A percentile compares a stretch with the other conserved stretches of the same genome.
These are phyloP conservation scores for Zygosaccharomyces sapae DNA, from an alignment of 1,139 yeast species.

Conservation along the genomic window DNA sequence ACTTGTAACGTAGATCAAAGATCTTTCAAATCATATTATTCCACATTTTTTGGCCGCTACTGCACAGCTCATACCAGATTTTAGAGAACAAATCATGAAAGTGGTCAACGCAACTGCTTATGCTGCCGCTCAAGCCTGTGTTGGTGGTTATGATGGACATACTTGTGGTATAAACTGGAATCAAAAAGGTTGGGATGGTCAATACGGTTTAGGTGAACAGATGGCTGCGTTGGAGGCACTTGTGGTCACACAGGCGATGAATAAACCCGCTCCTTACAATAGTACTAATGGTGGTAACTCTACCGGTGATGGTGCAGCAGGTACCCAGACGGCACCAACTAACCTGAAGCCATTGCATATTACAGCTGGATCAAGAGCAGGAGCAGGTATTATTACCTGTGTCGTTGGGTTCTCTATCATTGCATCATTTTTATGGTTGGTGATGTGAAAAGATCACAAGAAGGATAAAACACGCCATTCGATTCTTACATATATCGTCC, in stretches of 20 bases:
- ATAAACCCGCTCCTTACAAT: constrained; percentile 56
- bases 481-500: not conserved
- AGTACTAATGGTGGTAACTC: constrained; percentile 59
- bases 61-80: constrained; percentile 63
- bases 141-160: constrained; percentile 83
- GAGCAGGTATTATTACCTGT: constrained; percentile 84
- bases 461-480: not conserved
- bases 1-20: constrained; percentile 86
- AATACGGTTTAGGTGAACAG: constrained; percentile 90
- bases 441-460: constrained; percentile 26
- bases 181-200: constrained; percentile 66
- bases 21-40: constrained; percentile 76
- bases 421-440: constrained; percentile 70
- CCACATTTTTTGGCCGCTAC: constrained; percentile 75
- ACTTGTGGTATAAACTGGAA: constrained; percentile 89
- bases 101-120: constrained; percentile 59
- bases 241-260: constrained; percentile 54
- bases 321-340: constrained; percentile 41
- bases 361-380: constrained; percentile 67
- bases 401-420: constrained; percentile 61
- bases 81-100: constrained; percentile 49
- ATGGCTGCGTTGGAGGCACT: constrained; percentile 81
- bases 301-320: constrained; percentile 56
- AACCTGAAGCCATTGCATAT: constrained; percentile 48
- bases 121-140: constrained; percentile 79